phyloP scores from a whole-genome alignment of 2,329 filamentous ascomycete genomes.

The Aspergillus tubingensis region DNA sequence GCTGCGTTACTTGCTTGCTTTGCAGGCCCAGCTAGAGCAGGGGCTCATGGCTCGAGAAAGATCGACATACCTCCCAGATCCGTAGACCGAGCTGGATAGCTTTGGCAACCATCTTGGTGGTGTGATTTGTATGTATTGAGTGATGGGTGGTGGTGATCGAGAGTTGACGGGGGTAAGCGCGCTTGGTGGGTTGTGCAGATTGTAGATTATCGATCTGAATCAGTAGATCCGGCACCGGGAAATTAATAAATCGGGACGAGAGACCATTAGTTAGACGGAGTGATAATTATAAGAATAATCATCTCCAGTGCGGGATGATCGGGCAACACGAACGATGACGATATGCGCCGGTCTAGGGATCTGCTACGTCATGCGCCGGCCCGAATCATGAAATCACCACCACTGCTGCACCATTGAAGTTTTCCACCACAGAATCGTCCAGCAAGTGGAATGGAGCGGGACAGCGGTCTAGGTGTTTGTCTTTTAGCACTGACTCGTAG shows the following conservation, averaged over 20 bases:
- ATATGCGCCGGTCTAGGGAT: constrained; percentile 23
- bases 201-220: constrained; percentile 7
- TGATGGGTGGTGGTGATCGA: not conserved
- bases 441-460: not conserved
- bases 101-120: constrained; percentile 28
- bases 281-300: constrained; percentile 23
- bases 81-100: constrained; percentile 35
- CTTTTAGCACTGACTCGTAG: not conserved
- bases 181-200: not conserved
- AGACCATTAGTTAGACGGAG: constrained; percentile 3
- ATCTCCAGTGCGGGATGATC: constrained; percentile 28
- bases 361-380: constrained; percentile 37
- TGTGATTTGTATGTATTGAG: not conserved
- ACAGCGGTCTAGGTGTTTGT: not conserved
- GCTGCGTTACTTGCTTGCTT: not conserved
- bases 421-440: not conserved
- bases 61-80: constrained; percentile 33
- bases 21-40: not conserved
- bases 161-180: not conserved
- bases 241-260: constrained; percentile 2
- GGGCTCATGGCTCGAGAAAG: not conserved
- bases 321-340: constrained; percentile 34
- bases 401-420: not conserved
- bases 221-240: constrained; percentile 2
- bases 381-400: constrained; percentile 30